Percentiles rank a stretch among this genome's conserved stretches.
These are phyloP conservation scores for Taiozyma sp. DNA, from an alignment of 1,139 yeast species.

Conservation along the genomic window DNA sequence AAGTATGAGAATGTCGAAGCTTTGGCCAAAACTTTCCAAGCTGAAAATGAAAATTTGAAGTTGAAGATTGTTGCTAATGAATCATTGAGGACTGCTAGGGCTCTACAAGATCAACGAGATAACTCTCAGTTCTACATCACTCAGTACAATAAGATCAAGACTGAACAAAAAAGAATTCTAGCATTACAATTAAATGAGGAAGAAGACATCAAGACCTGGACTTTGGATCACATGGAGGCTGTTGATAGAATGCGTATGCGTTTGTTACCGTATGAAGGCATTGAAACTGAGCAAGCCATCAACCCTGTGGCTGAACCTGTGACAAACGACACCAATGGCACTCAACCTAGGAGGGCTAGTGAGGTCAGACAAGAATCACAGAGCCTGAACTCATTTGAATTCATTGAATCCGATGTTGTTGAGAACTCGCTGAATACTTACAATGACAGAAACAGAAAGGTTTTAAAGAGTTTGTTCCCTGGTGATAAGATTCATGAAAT, in stretches of 20 bases:
- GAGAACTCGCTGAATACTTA: conserved; percentile 30
- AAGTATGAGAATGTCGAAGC: conserved; percentile 36
- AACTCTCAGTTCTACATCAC: conserved; percentile 46
- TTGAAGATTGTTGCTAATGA: conserved; percentile 45
- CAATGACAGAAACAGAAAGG: conserved; percentile 72
- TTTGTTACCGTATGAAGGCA: conserved; percentile 47
- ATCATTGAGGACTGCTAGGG: conserved; percentile 42
- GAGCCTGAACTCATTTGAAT: conserved; percentile 37
- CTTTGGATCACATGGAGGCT: conserved; percentile 65
- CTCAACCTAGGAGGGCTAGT: conserved; percentile 5
- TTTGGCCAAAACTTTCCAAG: conserved; percentile 26
- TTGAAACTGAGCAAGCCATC: conserved; percentile 40
- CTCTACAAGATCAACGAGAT: conserved; percentile 61
- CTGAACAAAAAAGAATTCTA: conserved; percentile 39
- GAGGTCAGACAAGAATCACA: conserved; percentile 11
- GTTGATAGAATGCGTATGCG: conserved; percentile 59
- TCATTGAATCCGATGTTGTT: conserved; percentile 37
- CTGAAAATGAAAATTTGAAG: conserved; percentile 44
- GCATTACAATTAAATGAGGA: conserved; percentile 22
- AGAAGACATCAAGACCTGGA: conserved; percentile 31
- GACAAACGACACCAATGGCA: conserved; percentile 3
- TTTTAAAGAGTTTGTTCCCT: conserved; percentile 58
- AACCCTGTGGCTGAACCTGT: conserved; percentile 26
- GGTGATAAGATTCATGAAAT: conserved; percentile 68
- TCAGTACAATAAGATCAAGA: conserved; percentile 41